Conservation (phyloP, 31 red algal genomes). For the Asparagopsis taxiformis region DNA sequence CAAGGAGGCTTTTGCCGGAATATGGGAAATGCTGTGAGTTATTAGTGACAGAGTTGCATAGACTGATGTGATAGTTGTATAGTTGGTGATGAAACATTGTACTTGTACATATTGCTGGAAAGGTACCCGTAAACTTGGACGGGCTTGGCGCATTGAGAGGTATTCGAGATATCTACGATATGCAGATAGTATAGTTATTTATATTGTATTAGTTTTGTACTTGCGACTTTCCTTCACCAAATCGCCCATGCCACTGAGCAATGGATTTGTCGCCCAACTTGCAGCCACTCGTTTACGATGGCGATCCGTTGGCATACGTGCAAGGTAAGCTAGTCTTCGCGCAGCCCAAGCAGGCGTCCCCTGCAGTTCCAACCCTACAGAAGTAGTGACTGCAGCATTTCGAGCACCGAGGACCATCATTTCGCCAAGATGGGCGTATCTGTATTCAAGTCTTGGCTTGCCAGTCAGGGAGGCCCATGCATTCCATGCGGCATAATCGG, state of each 20-base stretch:
- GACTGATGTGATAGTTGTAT: too few species aligned
- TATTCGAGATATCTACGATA: too few species aligned
- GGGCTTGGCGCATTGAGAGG: too few species aligned
- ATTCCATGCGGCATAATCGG: conserved; percentile 97
- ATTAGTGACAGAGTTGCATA: background rate
- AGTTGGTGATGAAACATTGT: too few species aligned
- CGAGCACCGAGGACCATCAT: conserved; percentile 90
- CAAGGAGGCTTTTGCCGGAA: background rate
- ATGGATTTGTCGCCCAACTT: conserved; percentile 77
- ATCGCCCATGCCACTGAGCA: conserved; percentile 46
- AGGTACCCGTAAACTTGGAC: too few species aligned
- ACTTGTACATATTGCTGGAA: too few species aligned
- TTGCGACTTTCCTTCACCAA: conserved; percentile 38
- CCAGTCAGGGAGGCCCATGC: conserved; percentile 80
- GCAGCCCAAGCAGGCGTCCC: conserved; percentile 69
- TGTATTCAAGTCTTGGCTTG: conserved; percentile 64
- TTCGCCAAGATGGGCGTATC: conserved; percentile 92
- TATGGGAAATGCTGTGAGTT: background rate
- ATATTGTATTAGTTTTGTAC: conserved; percentile 14
- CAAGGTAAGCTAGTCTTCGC: conserved; percentile 80
- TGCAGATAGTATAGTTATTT: too few species aligned
- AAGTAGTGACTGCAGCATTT: conserved; percentile 66
- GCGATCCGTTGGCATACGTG: conserved; percentile 87
- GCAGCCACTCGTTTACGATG: conserved; percentile 81
- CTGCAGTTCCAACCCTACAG: conserved; percentile 64